Evolutionary conservation across 1,139 yeast genomes (phyloP), one percentile per base, ranked within the genome.

Genomic region (Taiozyma onychis): DNA sequence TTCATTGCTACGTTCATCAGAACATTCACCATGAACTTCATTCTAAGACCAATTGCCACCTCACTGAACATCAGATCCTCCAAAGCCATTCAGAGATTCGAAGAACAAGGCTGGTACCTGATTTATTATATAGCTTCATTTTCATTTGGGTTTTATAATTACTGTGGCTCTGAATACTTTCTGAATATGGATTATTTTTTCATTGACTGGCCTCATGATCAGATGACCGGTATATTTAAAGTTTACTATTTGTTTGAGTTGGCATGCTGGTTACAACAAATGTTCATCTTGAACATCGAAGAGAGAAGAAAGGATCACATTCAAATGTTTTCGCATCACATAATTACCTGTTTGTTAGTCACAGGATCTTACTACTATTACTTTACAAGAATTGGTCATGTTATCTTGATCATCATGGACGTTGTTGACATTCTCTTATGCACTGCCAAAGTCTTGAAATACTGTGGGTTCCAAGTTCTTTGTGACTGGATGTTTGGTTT

Each of bases 251-350:
- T 90, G 50, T 69, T 83, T 44, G 85, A 86, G 59, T 74, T 85
- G 39, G 84, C 88, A 9, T 81, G 80, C 58, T 90, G 96, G 96
- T 63, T 88, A 55, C 90, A 87, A 60, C 96, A 88, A 67, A 74
- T 88, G 27, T 77, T 86, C 57, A 89, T 85, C 21, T 72, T 90
- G 54, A 81, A 88, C 67, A 70, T 89, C 49, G 97, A 90, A 68
- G 82, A 80, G 54, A 79, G 75, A 56, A 80, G 97, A 59, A 88
- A 88, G 65, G 97, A 90, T 66, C 84, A 88, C 66, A 68, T 70
- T 59, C 96, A 89, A 67, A 90, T 90, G 97, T 81, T 89, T 63
- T 72, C 85, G 47, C 97, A 90, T 66, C 97, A 90, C 68, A 81
- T 90, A 49, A 83, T 90, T 50, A 90, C 97, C 1, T 77, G 84